Evolutionary conservation across 148 eudicot genomes (phyloP).

Genomic region (Vaccinium darrowii): DNA sequence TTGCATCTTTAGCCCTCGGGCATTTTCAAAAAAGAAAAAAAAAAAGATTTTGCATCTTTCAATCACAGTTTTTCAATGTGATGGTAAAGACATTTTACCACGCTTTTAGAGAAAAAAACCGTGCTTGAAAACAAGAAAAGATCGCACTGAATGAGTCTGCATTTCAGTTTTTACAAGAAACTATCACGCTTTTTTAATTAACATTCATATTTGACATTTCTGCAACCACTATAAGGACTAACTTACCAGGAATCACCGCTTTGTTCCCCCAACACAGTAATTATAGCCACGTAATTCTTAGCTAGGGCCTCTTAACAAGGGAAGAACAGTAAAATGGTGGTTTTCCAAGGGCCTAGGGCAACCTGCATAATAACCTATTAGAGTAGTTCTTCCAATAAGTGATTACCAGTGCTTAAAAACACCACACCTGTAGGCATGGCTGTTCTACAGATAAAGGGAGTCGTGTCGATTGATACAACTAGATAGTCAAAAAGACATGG

Average conservation of each 20-base stretch:
- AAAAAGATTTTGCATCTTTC: too few relatives aligned
- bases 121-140: too few relatives aligned
- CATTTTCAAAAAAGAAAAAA: too few relatives aligned
- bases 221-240: not conserved
- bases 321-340: not conserved
- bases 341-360: not conserved
- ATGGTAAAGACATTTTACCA: too few relatives aligned
- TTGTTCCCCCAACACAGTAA: not conserved
- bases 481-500: not conserved
- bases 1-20: too few relatives aligned
- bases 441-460: too few relatives aligned
- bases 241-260: not conserved
- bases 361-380: not conserved
- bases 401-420: not conserved
- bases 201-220: not conserved
- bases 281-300: not conserved
- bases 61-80: too few relatives aligned
- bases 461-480: not conserved
- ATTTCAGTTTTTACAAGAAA: too few relatives aligned
- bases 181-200: too few relatives aligned
- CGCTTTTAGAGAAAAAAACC: too few relatives aligned
- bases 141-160: too few relatives aligned
- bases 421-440: not conserved
- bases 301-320: not conserved
- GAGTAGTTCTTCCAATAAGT: not conserved